A percentile compares a stretch with the other conserved stretches of the same genome.
phyloP scores from a whole-genome alignment of 2,329 filamentous ascomycete genomes.

The Cytospora piceae region DNA sequence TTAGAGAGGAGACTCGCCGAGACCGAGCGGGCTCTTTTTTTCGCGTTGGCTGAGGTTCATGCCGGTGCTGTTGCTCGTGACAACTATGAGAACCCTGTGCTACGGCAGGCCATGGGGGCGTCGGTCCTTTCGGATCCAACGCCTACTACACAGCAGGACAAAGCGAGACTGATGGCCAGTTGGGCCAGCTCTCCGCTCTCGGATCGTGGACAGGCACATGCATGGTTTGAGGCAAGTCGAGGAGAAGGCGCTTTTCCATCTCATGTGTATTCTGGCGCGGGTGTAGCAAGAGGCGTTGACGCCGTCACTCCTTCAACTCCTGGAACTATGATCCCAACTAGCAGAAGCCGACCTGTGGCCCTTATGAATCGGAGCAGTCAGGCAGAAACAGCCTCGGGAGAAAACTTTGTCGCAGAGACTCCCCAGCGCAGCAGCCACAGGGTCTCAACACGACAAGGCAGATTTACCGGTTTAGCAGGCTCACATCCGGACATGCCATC shows the following conservation, averaged over 20 bases:
- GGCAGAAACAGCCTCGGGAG: background rate
- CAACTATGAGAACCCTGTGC: conserved; percentile 39
- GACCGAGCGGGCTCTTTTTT: conserved; percentile 32
- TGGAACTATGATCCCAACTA: background rate
- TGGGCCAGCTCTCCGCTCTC: conserved; percentile 15
- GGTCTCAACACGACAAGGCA: background rate
- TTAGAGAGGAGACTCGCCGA: conserved; percentile 32
- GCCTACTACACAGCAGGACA: conserved; percentile 26
- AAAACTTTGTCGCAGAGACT: background rate
- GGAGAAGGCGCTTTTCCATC: background rate
- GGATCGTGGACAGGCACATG: conserved; percentile 8
- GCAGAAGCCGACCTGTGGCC: background rate
- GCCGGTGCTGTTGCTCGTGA: conserved; percentile 33
- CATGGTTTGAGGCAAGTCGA: conserved; percentile 24
- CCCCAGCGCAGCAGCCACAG: background rate
- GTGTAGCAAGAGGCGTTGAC: conserved; percentile 5
- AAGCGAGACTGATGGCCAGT: conserved; percentile 8
- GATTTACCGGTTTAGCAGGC: too few relatives aligned
- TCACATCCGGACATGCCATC: background rate
- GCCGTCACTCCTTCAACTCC: background rate
- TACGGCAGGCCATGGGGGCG: background rate
- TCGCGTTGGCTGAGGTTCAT: conserved; percentile 31
- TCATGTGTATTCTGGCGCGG: background rate
- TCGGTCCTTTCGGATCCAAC: conserved; percentile 12
- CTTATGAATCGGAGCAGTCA: background rate